phyloP scores from a whole-genome alignment of 1,284 basidiomycete species.

The Ustilago nuda region DNA sequence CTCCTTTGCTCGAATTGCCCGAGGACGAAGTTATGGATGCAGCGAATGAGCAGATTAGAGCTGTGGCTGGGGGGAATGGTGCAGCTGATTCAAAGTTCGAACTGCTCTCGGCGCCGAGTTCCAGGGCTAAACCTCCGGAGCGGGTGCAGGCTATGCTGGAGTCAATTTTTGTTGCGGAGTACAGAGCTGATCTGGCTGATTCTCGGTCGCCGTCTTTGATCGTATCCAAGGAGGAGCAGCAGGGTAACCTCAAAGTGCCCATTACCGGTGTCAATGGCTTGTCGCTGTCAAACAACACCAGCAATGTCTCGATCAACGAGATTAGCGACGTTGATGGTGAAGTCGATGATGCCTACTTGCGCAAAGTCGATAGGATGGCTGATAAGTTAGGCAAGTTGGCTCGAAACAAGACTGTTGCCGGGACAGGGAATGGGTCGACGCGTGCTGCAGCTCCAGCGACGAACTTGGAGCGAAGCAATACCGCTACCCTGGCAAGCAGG shows the following conservation, averaged over 20 bases:
- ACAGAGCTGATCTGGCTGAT: slow-evolving; percentile 28
- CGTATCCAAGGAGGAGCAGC: slow-evolving; percentile 15
- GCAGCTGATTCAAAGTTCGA: slow-evolving; percentile 18
- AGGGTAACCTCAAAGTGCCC: slow-evolving; percentile 14
- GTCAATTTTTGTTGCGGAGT: slow-evolving; percentile 41
- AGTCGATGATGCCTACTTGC: slow-evolving; percentile 42
- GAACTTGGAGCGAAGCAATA: slow-evolving; percentile 16
- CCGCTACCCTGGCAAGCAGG: slow-evolving; percentile 13
- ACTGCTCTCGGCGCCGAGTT: slow-evolving; percentile 14
- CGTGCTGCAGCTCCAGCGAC: slow-evolving; percentile 1
- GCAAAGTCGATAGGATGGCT: slow-evolving; percentile 49
- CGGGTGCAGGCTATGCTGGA: slow-evolving; percentile 45
- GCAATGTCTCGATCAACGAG: slow-evolving; percentile 33
- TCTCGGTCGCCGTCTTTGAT: slow-evolving; percentile 14
- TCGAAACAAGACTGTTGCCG: slow-evolving; percentile 14
- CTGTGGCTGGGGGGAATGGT: neutral
- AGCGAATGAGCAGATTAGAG: neutral
- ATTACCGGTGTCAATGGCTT: neutral
- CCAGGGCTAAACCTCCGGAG: slow-evolving; percentile 28
- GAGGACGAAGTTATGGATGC: slow-evolving; percentile 26
- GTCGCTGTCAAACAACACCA: slow-evolving; percentile 17
- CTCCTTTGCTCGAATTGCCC: slow-evolving; percentile 29
- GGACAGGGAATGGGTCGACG: neutral
- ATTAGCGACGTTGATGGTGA: slow-evolving; percentile 44
- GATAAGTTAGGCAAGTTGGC: slow-evolving; percentile 46